Conservation (phyloP, 495 filamentous ascomycete species). For the Neurospora sp. region DNA sequence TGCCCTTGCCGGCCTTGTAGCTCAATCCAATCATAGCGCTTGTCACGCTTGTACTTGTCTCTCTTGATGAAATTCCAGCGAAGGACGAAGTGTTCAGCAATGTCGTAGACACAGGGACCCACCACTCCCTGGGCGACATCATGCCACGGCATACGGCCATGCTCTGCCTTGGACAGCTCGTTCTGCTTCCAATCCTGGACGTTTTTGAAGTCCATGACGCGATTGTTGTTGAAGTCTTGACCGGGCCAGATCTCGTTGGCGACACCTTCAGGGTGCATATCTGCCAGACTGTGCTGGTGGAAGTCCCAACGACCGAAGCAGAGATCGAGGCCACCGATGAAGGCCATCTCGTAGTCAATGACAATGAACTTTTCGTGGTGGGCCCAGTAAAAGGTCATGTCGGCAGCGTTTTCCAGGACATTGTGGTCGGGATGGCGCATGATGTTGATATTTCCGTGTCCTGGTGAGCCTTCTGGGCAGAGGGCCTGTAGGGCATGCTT, state of each 20-base stretch:
- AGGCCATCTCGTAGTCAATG: conserved; percentile 81
- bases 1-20: conserved; percentile 70
- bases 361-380: conserved; percentile 97
- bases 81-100: conserved; percentile 91
- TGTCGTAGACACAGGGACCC: conserved; percentile 84
- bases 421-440: conserved; percentile 96
- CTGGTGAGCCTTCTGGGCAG: conserved; percentile 68
- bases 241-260: conserved; percentile 83
- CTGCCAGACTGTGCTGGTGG: conserved; percentile 74
- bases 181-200: conserved; percentile 90
- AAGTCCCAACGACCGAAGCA: conserved; percentile 93
- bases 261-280: conserved; percentile 79
- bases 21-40: conserved; percentile 69
- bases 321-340: conserved; percentile 89
- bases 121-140: conserved; percentile 86
- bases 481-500: conserved; percentile 77
- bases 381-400: conserved; percentile 98
- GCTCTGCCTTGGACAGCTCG: conserved; percentile 84
- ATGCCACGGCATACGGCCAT: conserved; percentile 96
- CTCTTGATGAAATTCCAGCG: conserved; percentile 96
- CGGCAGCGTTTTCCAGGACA: conserved; percentile 81
- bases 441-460: conserved; percentile 76
- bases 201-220: conserved; percentile 89
- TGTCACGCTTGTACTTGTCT: conserved; percentile 90
- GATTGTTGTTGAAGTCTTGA: conserved; percentile 93